Conservation (phyloP, 371 early-diverging fungal genomes). For the Nematocida major region DNA sequence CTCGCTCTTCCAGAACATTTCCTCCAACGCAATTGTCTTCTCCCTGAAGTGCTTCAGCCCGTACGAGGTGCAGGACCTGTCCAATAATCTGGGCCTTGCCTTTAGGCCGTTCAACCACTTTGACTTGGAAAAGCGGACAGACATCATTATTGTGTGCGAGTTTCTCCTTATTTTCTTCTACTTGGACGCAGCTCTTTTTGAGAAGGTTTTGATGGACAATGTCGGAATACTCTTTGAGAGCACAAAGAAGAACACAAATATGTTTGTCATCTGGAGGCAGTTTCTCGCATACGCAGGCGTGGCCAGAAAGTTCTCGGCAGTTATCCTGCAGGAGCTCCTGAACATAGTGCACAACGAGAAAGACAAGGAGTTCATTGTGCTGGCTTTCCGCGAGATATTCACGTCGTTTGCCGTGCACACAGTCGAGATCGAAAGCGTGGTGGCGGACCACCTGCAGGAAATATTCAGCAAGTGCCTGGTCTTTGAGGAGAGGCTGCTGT, state of each 20-base stretch:
- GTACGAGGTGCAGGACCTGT: conserved; percentile 19
- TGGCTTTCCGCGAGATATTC: conserved; percentile 39
- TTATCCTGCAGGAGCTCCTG: conserved; percentile 29
- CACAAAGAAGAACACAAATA: conserved; percentile 37
- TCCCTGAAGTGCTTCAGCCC: conserved; percentile 48
- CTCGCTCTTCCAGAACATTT: conserved; percentile 47
- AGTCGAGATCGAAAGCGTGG: conserved; percentile 42
- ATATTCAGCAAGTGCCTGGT: conserved; percentile 29
- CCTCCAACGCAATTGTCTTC: conserved; percentile 49
- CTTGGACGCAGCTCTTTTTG: conserved; percentile 39
- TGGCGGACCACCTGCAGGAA: neutral
- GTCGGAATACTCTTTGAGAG: conserved; percentile 31
- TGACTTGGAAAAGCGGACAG: conserved; percentile 35
- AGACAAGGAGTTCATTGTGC: conserved; percentile 33
- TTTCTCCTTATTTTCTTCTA: conserved; percentile 51
- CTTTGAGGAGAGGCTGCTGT: conserved; percentile 3
- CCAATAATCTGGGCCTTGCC: conserved; percentile 16
- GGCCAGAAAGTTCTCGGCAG: conserved; percentile 29
- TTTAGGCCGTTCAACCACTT: conserved; percentile 23
- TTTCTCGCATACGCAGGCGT: conserved; percentile 50
- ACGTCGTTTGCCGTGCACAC: conserved; percentile 48
- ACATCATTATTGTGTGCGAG: conserved; percentile 49
- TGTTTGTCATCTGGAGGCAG: conserved; percentile 51
- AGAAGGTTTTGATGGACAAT: conserved; percentile 29
- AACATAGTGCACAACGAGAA: conserved; percentile 6